phyloP scores from a whole-genome alignment of 306 rosid genomes.

The Cicer chorassanicum region DNA sequence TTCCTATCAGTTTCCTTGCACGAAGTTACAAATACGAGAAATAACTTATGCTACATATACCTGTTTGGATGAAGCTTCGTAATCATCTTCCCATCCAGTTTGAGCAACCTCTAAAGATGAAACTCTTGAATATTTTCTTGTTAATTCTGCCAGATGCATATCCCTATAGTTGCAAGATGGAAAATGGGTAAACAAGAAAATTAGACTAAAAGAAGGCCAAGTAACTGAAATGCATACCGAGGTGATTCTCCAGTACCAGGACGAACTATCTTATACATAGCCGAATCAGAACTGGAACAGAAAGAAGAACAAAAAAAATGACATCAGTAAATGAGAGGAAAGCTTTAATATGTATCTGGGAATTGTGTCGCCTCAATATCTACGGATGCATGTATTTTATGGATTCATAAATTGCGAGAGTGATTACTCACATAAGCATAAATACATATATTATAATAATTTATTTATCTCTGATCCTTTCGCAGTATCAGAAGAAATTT shows the following conservation, averaged over 20 bases:
- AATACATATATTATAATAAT: neutral
- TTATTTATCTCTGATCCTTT: neutral
- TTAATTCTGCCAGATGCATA: constrained; percentile 83
- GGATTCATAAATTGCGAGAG: neutral
- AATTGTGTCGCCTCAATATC: neutral
- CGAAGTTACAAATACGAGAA: constrained; percentile 31
- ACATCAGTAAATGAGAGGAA: constrained; percentile 6
- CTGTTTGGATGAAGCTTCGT: constrained; percentile 83
- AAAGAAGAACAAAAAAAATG: constrained; percentile 37
- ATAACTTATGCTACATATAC: constrained; percentile 50
- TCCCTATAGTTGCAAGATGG: constrained; percentile 55
- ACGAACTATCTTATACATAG: constrained; percentile 82
- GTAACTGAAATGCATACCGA: constrained; percentile 58
- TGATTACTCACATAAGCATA: neutral
- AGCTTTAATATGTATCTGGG: neutral
- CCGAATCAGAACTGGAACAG: constrained; percentile 76
- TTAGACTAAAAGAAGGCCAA: constrained; percentile 29
- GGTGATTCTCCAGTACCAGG: constrained; percentile 93
- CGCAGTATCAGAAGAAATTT: neutral
- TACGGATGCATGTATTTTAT: neutral
- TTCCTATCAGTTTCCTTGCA: neutral
- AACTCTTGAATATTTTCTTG: constrained; percentile 75
- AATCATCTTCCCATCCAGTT: constrained; percentile 87
- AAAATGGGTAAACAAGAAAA: constrained; percentile 33
- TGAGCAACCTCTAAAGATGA: constrained; percentile 81